Base-by-base conservation (phyloP, 805 yeast species). In the Kazachstania martiniae region DNA sequence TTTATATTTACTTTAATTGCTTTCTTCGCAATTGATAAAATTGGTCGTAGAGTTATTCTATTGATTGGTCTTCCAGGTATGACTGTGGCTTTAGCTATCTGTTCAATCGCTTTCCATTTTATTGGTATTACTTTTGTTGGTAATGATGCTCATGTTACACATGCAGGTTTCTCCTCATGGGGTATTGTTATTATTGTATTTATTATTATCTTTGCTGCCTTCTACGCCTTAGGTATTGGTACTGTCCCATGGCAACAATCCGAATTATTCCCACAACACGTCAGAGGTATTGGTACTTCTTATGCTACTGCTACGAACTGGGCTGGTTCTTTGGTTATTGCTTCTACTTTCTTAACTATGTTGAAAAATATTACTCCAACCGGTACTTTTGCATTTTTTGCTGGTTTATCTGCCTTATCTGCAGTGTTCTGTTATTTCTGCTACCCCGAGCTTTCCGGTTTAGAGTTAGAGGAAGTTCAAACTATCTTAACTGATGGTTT, bases 181-280 rank as follows among this genome's bases (percentile, higher is more conserved):
- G 94, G 95, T 14, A 72, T 82, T 40, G 76, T 87, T 12, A 74
- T 89, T 34, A 79, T 91, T 41, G 67, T 86, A 24, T 77, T 85
- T 33, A 86, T 87, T 83, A 84, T 89, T 41, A 56, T 74, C 25
- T 91, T 66, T 52, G 95, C 87, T 28, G 95, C 94, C 3, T 75
- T 79, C 33, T 89, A 87, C 55, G 95, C 96, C 30, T 65, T 84
- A 43, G 97, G 97, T 44, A 83, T 87, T 44, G 98, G 98, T 61
- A 87, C 89, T 57, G 91, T 85, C 34, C 96, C 97, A 35, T 89
- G 98, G 98, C 95, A 89, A 54, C 96, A 91, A 53, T 80, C 89
- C 36, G 98, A 89, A 60, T 64, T 89, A 51, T 86, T 91, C 63
- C 91, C 96, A 22, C 94, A 87, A 66, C 72, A 76, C 40, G 95